A percentile compares a stretch with the other conserved stretches of the same genome.
Evolutionary conservation across 2,329 filamentous ascomycete species (phyloP).

Genomic region (Aureobasidium namibiae): DNA sequence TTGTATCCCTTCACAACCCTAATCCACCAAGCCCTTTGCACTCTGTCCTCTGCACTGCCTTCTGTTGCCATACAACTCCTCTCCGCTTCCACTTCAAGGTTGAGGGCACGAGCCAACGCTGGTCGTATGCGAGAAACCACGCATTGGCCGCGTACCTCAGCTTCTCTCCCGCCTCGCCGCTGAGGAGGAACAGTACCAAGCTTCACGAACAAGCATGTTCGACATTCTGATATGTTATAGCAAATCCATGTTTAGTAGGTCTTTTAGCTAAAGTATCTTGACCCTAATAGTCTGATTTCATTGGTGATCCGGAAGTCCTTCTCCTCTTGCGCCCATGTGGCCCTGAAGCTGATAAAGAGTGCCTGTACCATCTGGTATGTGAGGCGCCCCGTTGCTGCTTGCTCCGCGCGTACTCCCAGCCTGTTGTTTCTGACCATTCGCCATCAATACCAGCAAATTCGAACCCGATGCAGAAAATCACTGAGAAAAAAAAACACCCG

Average conservation of each 20-base stretch:
- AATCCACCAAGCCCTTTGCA: not conserved
- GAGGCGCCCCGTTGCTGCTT: not conserved
- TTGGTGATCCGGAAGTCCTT: not conserved
- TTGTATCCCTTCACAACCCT: not conserved
- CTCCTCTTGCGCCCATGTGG: not conserved
- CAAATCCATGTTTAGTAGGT: not conserved
- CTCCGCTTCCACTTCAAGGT: not conserved
- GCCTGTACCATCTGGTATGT: not conserved
- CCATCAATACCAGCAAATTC: not conserved
- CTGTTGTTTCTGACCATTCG: not conserved
- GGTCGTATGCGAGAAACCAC: not conserved
- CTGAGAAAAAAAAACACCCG: not conserved
- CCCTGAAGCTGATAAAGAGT: not conserved
- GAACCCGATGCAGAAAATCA: not conserved
- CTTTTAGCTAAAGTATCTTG: not conserved
- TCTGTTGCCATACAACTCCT: not conserved
- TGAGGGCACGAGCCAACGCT: constrained; percentile 4
- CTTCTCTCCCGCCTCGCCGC: not conserved
- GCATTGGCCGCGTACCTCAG: not conserved
- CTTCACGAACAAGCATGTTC: not conserved
- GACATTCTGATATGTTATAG: not conserved
- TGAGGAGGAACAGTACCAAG: not conserved
- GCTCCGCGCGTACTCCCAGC: not conserved
- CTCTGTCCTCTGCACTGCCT: not conserved
- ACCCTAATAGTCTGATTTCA: not conserved